Evolutionary conservation across 805 yeast genomes (phyloP), one percentile per base, ranked within the genome.

Genomic region (Sugiyamaella americana): DNA sequence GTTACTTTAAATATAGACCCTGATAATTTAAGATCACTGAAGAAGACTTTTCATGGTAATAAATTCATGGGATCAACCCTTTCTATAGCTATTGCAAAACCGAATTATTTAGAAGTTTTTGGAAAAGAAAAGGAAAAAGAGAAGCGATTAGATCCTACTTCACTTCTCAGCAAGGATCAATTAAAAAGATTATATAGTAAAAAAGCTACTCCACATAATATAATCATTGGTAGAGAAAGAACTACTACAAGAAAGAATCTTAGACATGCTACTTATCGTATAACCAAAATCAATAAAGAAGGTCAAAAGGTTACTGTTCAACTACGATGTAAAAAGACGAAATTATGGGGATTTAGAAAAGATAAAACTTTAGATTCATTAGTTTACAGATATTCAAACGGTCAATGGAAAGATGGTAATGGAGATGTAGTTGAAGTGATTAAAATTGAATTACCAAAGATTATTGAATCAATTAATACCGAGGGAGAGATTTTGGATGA

Each of bases 291-390:
- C 69, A 50, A 72, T 76, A 16, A 37, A 29, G 18, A 22, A 22
- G 36, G 49, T 20, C 49, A 78, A 75, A 57, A 87, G 82, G 4
- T 74, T 65, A 40, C 65, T 78, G 69, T 70, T 3, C 30, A 36
- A 3, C 65, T 84, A 47, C 77, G 76, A 55, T 70, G 82, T 54
- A 75, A 74, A 56, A 87, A 88, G 66, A 78, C 82, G 26, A 88
- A 88, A 61, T 72, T 93, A 36, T 91, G 98, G 98, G 98, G 98
- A 2, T 74, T 78, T 51, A 88, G 84, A 54, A 85, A 84, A 66
- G 74, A 77, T 52, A 82, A 76, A 56, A 69, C 73, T 2, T 61
- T 73, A 2, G 72, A 74, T 29, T 93, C 83, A 55, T 69, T 88
- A 54, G 84, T 82, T 0, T 75, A 71, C 64, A 69, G 70, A 45